These are phyloP conservation scores for Cicer chorassanicum DNA, from an alignment of 306 rosid species.

Conservation along the genomic window DNA sequence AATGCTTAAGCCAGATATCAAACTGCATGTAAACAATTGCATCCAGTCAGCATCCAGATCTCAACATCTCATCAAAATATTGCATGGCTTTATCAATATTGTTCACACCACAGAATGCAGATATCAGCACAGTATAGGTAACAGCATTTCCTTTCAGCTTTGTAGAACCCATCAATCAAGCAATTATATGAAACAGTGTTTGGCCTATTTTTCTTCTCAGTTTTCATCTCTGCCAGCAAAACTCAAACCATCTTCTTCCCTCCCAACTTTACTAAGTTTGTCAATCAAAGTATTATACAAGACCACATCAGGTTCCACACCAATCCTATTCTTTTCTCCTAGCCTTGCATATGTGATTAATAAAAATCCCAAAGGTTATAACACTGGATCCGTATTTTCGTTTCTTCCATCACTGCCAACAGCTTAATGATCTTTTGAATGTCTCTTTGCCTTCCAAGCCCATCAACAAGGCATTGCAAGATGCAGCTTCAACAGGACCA, in stretches of 20 bases:
- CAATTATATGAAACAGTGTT: slow-evolving; percentile 67
- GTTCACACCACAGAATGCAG: no score
- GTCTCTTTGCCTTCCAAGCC: slow-evolving; percentile 58
- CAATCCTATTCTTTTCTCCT: no score
- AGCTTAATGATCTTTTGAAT: slow-evolving; percentile 66
- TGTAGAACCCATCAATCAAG: slow-evolving; percentile 78
- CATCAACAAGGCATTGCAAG: slow-evolving; percentile 74
- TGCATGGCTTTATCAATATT: no score
- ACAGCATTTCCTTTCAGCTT: slow-evolving; percentile 10
- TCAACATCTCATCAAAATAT: slow-evolving; percentile 63
- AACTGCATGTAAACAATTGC: slow-evolving; percentile 61
- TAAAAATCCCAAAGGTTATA: slow-evolving; percentile 70
- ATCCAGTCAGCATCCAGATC: slow-evolving; percentile 59
- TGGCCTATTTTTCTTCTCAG: slow-evolving; percentile 48
- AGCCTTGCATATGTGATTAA: slow-evolving; percentile 56
- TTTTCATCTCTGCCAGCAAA: slow-evolving; percentile 77
- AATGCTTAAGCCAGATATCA: slow-evolving; percentile 73
- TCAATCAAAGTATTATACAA: no score
- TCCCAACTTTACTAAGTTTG: slow-evolving; percentile 64
- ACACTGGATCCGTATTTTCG: slow-evolving; percentile 57
- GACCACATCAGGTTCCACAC: no score
- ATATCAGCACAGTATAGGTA: no score
- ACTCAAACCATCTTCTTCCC: slow-evolving; percentile 72
- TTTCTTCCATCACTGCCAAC: slow-evolving; percentile 66
- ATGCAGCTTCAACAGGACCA: slow-evolving; percentile 59